Evolutionary conservation across 2,329 filamentous ascomycete species (phyloP), one percentile per base, ranked within the genome.

Genomic region (Lojkania enalia): DNA sequence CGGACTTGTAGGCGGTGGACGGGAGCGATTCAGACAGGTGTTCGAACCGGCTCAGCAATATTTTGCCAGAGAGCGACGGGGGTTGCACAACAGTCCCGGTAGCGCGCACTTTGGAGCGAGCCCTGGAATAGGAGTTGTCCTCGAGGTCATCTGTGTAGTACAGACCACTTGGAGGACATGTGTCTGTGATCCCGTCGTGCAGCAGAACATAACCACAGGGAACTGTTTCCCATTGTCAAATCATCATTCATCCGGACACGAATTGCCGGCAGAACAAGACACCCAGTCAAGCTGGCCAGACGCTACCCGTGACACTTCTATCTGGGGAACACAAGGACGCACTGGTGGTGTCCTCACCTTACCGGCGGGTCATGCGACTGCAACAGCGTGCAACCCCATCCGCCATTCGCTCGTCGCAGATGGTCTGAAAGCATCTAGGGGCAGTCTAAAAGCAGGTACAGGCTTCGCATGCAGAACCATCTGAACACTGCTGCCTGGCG

Each of bases 401-500:
- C 20, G 37, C 53, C 46, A 43, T 27, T 48, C 49, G 35, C 35
- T 47, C 52, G 42, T 39, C 20, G 6, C 15, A 20, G 9, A 36
- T 21, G 19, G 5, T 9, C 18, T 21, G 33, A 33, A 33, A 7
- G 15, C 15, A 7, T 12, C 6, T 33, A 20, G 15, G 33, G 30
- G 14, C 9, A 33, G 9, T 9, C 30, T 11, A 21, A 15, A 48
- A 52, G 42, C 47, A 49, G 46, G 51, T 48, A 49, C 53, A 48
- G 35, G 35, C 21, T 46, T 53, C 44, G 46, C 47, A 49, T 50
- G 46, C 51, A 47, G 4, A 9, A 11, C 11, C 38, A 19, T 27
- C 13, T 39, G 46, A 35, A 44, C 38, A 32, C 46, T 54, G 52
- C 38, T 57, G 54, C 54, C 54, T 57, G 39, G 46, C 35, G 20